Evolutionary conservation across 345 rosid genomes (phyloP).

Genomic region (Syzygium aromaticum): DNA sequence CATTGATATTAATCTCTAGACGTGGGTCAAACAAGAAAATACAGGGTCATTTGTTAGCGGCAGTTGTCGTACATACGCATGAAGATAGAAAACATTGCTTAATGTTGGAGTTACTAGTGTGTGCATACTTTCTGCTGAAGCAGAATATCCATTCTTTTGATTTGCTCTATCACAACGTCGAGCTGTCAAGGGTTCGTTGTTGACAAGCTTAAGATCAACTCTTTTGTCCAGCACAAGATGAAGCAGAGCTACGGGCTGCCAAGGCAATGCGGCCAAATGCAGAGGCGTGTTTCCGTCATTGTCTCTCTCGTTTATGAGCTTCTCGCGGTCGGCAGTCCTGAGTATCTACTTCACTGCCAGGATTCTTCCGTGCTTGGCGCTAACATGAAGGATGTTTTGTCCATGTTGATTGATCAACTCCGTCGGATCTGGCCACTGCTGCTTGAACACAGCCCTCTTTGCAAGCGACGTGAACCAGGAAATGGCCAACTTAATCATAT

Average conservation of each 20-base stretch:
- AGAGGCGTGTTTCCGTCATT: not conserved
- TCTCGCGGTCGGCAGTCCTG: not conserved
- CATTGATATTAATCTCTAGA: not conserved
- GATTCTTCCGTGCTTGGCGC: not conserved
- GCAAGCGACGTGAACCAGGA: not conserved
- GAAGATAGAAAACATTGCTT: not conserved
- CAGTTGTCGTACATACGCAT: not conserved
- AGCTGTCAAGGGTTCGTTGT: not conserved
- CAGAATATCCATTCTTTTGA: not conserved
- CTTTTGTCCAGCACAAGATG: not conserved
- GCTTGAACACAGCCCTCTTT: not conserved
- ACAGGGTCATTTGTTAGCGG: not conserved
- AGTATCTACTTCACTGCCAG: not conserved
- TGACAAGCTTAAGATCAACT: not conserved
- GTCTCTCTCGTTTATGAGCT: not conserved
- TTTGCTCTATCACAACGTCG: not conserved
- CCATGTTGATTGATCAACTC: not conserved
- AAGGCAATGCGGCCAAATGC: not conserved
- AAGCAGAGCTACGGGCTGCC: not conserved
- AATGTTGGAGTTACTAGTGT: not conserved
- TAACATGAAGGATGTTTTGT: not conserved
- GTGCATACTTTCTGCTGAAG: not conserved
- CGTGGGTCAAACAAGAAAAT: not conserved
- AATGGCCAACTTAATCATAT: not conserved
- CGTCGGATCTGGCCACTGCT: not conserved